A percentile compares a stretch with the other conserved stretches of the same genome.
Conservation (phyloP, 331 rosid species). For the Pyrus hybrid region DNA sequence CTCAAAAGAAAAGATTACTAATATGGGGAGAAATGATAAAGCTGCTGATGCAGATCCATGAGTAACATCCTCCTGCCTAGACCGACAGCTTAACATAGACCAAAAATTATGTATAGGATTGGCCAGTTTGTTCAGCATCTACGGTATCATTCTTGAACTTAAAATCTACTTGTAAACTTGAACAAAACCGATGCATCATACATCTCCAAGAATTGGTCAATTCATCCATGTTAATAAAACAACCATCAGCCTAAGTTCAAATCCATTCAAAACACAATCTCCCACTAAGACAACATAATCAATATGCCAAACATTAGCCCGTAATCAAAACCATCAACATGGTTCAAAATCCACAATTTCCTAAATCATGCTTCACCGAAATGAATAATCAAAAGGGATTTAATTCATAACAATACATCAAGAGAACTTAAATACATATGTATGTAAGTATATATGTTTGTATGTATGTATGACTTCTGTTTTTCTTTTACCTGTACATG, state of each 20-base stretch:
- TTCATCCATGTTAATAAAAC: background rate
- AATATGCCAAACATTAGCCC: background rate
- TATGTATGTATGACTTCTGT: no score
- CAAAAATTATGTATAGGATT: background rate
- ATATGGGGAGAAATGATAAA: background rate
- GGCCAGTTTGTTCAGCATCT: background rate
- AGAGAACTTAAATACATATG: background rate
- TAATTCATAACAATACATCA: background rate
- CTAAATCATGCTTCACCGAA: background rate
- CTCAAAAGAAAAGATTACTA: background rate
- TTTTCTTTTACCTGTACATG: conserved; percentile 49
- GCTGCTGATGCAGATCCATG: background rate
- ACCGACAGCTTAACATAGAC: background rate
- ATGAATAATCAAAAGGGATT: background rate
- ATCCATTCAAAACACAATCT: background rate
- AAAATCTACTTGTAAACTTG: background rate
- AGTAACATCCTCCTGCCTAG: background rate
- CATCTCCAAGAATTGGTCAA: background rate
- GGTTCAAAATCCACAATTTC: background rate
- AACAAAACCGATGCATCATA: background rate
- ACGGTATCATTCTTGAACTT: background rate
- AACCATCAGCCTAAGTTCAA: background rate
- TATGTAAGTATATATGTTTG: background rate
- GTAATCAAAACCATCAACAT: background rate
- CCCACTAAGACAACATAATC: background rate